Percentiles rank a stretch among this genome's conserved stretches.
These are phyloP conservation scores for Rusavskia elegans DNA, from an alignment of 495 filamentous ascomycete species.

Conservation along the genomic window DNA sequence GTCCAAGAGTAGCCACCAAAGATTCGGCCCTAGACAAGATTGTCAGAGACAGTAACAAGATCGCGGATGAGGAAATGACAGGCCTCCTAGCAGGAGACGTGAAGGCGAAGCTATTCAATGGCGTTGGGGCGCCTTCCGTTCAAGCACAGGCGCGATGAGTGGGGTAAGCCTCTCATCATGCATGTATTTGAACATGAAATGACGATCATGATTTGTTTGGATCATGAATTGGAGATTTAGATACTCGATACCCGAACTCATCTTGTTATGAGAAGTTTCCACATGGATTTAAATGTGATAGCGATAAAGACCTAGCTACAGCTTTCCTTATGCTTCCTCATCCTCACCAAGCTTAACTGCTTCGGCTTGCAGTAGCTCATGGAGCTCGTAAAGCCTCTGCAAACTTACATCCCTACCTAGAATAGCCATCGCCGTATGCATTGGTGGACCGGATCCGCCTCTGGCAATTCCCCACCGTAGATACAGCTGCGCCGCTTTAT, in stretches of 20 bases:
- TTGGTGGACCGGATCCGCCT: slow-evolving; percentile 39
- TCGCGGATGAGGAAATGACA: slow-evolving; percentile 72
- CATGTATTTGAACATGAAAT: not conserved
- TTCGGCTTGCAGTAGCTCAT: not conserved
- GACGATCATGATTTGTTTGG: not conserved
- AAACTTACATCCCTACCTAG: slow-evolving; percentile 47
- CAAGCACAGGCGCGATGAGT: not conserved
- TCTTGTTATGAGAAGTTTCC: too few species aligned
- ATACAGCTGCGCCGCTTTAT: slow-evolving; percentile 33
- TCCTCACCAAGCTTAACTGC: not conserved
- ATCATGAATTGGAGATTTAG: not conserved
- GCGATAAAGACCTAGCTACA: too few species aligned
- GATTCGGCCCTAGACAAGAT: slow-evolving; percentile 66
- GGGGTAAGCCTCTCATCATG: not conserved
- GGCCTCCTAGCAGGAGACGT: slow-evolving; percentile 70
- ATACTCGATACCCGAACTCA: too few species aligned
- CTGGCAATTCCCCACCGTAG: slow-evolving; percentile 53
- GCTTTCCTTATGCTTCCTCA: not conserved
- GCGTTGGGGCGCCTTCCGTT: slow-evolving; percentile 24
- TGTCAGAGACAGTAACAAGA: slow-evolving; percentile 60
- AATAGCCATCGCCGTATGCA: slow-evolving; percentile 41
- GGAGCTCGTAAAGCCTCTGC: slow-evolving; percentile 34
- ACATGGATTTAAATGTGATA: too few species aligned
- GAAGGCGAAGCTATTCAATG: slow-evolving; percentile 74
- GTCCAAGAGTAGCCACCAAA: slow-evolving; percentile 13